Base-by-base conservation (phyloP, 805 yeast genomes). In the Priceomyces carsonii region DNA sequence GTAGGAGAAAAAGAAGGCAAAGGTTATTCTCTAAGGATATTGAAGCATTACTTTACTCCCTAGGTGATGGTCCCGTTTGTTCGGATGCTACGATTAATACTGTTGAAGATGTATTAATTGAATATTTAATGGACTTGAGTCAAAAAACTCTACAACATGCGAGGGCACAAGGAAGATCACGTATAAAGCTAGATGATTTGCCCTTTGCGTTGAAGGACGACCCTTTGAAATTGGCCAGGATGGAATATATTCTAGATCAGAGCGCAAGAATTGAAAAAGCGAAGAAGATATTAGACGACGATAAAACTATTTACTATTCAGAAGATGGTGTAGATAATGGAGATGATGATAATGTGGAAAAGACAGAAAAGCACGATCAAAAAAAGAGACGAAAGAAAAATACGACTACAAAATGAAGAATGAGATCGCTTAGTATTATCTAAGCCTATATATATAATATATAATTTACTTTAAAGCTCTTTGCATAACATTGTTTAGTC, bases 61-160 rank as follows among this genome's bases (percentile, higher is more conserved):
- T 68, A 32, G 74, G 74, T 1, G 74, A 68, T 38, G 61, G 65
- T 2, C 69, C 72, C 0, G 61, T 61, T 7, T 59, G 66, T 9
- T 52, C 55, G 4, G 73, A 68, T 25, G 42, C 62, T 15, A 66
- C 72, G 2, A 52, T 66, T 2, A 60, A 53, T 36, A 54, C 66
- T 7, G 48, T 68, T 3, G 74, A 68, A 37, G 74, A 68, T 31
- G 50, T 60, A 12, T 47, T 68, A 10, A 55, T 53, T 29, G 71
- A 66, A 38, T 68, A 53, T 34, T 48, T 68, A 15, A 47, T 57
- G 8, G 70, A 66, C 35, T 41, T 64, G 9, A 61, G 63, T 16
- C 60, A 55, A 19, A 61, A 63, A 25, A 44, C 61, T 6, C 50
- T 57, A 21, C 47, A 43, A 23, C 66, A 49, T 39, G 68, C 74